Conservation (phyloP, 257 asterid species). For the Ehretia macrophylla region DNA sequence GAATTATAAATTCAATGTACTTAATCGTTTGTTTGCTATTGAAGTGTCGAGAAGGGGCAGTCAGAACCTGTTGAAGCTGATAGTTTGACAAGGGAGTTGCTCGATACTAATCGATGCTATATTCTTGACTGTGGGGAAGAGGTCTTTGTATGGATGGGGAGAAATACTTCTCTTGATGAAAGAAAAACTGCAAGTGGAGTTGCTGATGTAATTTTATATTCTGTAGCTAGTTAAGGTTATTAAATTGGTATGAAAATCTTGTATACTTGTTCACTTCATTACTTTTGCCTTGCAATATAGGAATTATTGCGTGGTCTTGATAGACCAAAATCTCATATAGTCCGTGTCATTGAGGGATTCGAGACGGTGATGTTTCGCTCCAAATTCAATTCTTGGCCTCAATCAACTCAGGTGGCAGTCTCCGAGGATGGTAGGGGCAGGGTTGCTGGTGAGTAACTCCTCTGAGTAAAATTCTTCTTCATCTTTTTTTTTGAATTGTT, state of each 20-base stretch:
- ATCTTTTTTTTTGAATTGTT: constrained; percentile 1
- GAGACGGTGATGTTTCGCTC: constrained; percentile 86
- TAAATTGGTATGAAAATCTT: constrained; percentile 9
- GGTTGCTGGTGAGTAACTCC: constrained; percentile 83
- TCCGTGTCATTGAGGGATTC: constrained; percentile 92
- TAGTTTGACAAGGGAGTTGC: constrained; percentile 69
- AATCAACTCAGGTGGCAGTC: constrained; percentile 58
- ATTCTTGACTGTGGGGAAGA: constrained; percentile 87
- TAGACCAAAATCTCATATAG: constrained; percentile 58
- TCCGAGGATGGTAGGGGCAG: constrained; percentile 97
- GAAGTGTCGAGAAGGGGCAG: constrained; percentile 72
- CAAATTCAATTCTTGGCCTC: constrained; percentile 88
- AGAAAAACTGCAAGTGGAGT: constrained; percentile 86
- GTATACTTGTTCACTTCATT: constrained; percentile 16
- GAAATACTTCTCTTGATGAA: constrained; percentile 82
- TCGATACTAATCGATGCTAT: constrained; percentile 82
- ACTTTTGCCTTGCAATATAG: constrained; percentile 31
- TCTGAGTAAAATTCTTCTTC: constrained; percentile 8
- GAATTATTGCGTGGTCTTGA: constrained; percentile 59
- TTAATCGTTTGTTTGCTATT: constrained; percentile 11
- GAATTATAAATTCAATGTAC: constrained; percentile 3
- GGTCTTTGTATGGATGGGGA: constrained; percentile 92
- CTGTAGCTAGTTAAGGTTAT: constrained; percentile 19
- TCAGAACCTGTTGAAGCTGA: constrained; percentile 61
- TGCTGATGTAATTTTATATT: constrained; percentile 63